Base-by-base conservation (phyloP, 2,329 filamentous ascomycete genomes). In the Claviceps sp. region DNA sequence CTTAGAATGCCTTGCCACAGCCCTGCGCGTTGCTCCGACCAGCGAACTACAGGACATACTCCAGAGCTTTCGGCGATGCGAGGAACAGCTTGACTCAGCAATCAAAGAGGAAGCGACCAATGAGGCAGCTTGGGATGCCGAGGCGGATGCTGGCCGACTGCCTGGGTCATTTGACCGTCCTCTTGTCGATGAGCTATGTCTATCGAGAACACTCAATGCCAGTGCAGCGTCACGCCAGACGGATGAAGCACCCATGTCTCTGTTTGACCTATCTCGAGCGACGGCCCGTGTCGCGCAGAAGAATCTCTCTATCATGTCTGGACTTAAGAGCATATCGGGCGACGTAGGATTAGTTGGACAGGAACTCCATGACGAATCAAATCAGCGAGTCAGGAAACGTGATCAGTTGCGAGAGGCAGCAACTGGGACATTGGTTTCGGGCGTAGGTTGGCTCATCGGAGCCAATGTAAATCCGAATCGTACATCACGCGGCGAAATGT, bases 1-100 rank as follows among this genome's bases (percentile, higher is more conserved):
- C 22, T 86, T 89, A 63, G 88, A 91, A 60, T 85, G 89, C 40
- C 72, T 94, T 2, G 82, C 85, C 1, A 82, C 85, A 13, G 85
- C 88, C 1, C 72, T 93, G 18, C 77, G 87, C 8, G 77, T 90
- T 48, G 86, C 86, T 0, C 88, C 87, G 1, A 69, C 81, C 0
- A 70, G 75, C 0, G 80, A 85, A 13, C 74, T 93, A 0, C 82
- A 86, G 54, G 85, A 88, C 57, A 85, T 93, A 14, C 70, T 93
- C 3, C 82, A 81, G 48, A 82, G 80, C 1, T 93, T 86, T 72
- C 79, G 85, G 13, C 76, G 84, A 45, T 89, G 85, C 57, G 87
- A 94, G 61, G 84, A 88, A 59, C 85, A 91, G 62, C 78, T 88
- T 49, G 82, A 83, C 49, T 74, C 75, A 0, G 74, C 85, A 3